Percentiles rank a stretch among this genome's conserved stretches.
These are phyloP conservation scores for Vitellaria paradoxa DNA, from an alignment of 179 eudicot species.

Conservation along the genomic window DNA sequence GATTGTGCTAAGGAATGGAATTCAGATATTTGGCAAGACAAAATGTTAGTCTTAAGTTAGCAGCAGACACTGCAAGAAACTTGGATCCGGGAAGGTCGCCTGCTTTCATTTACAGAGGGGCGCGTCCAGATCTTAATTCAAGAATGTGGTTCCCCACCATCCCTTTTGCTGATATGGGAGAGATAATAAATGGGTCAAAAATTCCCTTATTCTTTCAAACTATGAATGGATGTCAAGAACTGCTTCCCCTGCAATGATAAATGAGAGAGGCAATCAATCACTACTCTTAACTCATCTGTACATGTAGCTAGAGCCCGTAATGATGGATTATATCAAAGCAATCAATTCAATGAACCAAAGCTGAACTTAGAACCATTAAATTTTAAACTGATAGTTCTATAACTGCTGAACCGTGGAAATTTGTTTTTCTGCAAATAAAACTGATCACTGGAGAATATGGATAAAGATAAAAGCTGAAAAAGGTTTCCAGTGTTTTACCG, in stretches of 20 bases:
- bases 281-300: not conserved
- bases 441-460: not conserved
- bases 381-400: not conserved
- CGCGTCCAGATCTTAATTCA: not conserved
- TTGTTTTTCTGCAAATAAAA: not conserved
- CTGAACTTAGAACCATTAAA: not conserved
- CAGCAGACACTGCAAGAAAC: not conserved
- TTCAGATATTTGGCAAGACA: not conserved
- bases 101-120: slow-evolving; percentile 11
- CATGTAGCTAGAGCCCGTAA: not conserved
- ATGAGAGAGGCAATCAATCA: not conserved
- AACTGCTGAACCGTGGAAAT: not conserved
- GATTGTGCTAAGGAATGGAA: not conserved
- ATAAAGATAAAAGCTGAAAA: not conserved
- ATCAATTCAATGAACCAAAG: not conserved
- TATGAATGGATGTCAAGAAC: slow-evolving; percentile 48
- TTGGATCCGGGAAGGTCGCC: not conserved
- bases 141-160: not conserved
- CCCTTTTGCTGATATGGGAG: not conserved
- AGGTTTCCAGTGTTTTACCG: slow-evolving; percentile 38
- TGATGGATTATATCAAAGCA: not conserved
- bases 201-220: not conserved
- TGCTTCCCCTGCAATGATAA: slow-evolving; percentile 62
- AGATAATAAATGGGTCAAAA: not conserved
- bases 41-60: not conserved